Evolutionary conservation across 768 basidiomycete genomes (phyloP).

Genomic region (Exidia glandulosa): DNA sequence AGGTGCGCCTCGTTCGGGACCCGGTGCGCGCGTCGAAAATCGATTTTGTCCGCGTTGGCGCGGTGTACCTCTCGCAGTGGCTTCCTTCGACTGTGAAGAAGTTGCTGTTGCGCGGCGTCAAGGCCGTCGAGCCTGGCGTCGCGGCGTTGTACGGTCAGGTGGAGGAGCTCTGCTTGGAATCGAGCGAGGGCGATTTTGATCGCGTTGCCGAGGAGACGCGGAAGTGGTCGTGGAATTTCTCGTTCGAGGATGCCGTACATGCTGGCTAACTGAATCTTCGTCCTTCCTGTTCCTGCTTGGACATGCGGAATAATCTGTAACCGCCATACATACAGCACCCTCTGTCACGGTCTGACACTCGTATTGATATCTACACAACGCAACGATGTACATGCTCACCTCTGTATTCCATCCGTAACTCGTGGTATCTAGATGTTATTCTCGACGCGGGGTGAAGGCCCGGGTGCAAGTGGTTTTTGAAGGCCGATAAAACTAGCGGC

Average conservation of each 20-base stretch:
- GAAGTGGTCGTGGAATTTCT: background rate
- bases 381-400: no score
- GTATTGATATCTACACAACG: no score
- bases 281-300: no score
- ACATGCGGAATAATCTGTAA: background rate
- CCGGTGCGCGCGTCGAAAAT: background rate
- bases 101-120: background rate
- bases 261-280: no score
- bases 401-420: no score
- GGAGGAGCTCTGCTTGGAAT: background rate
- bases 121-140: background rate
- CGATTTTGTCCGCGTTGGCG: background rate
- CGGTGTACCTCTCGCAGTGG: background rate
- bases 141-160: background rate
- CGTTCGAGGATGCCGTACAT: background rate
- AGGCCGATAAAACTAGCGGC: no score
- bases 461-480: no score
- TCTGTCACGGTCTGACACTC: no score
- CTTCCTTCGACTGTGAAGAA: background rate
- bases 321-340: no score
- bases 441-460: no score
- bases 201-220: background rate
- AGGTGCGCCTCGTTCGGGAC: background rate
- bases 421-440: no score
- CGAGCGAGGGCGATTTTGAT: background rate